Percentiles rank a stretch among this genome's conserved stretches.
Evolutionary conservation across 2,329 filamentous ascomycete species (phyloP).

Genomic region (Dothideomycetidae sp.): DNA sequence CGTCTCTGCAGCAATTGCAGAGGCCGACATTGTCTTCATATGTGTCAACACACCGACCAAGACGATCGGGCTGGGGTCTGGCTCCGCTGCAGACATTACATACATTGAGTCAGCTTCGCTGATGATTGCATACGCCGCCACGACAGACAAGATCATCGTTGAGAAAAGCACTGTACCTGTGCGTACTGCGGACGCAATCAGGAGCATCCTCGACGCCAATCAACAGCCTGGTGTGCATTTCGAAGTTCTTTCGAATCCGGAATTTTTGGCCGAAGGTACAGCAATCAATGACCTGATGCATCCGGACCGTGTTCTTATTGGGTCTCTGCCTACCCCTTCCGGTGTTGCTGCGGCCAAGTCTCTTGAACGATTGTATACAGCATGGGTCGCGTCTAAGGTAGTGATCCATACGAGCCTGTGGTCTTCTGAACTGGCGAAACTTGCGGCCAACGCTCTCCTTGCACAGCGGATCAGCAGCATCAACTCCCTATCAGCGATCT

Average conservation of each 20-base stretch:
- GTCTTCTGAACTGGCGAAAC: conserved; percentile 66
- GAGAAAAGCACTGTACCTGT: conserved; percentile 74
- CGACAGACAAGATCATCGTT: conserved; percentile 56
- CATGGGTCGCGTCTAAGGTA: conserved; percentile 53
- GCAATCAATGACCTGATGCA: conserved; percentile 56
- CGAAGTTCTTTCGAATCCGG: conserved; percentile 67
- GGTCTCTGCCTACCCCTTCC: conserved; percentile 45
- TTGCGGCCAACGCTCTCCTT: conserved; percentile 66
- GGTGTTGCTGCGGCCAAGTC: conserved; percentile 49
- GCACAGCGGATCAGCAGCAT: conserved; percentile 70
- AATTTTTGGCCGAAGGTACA: conserved; percentile 67
- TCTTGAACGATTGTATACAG: conserved; percentile 51
- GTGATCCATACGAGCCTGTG: conserved; percentile 62
- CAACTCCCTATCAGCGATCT: conserved; percentile 64
- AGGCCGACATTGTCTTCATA: conserved; percentile 61
- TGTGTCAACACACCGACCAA: conserved; percentile 73
- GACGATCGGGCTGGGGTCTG: conserved; percentile 52
- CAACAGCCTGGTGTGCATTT: conserved; percentile 47
- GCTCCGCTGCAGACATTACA: conserved; percentile 57
- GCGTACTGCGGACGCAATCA: conserved; percentile 55
- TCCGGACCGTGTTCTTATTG: conserved; percentile 64
- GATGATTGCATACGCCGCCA: conserved; percentile 52
- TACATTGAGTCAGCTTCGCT: conserved; percentile 56
- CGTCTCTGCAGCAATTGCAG: conserved; percentile 44
- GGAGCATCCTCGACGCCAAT: conserved; percentile 43